Evolutionary conservation across 2,329 filamentous ascomycete species (phyloP), one percentile per base, ranked within the genome.

Genomic region (Colletotrichum sp.): DNA sequence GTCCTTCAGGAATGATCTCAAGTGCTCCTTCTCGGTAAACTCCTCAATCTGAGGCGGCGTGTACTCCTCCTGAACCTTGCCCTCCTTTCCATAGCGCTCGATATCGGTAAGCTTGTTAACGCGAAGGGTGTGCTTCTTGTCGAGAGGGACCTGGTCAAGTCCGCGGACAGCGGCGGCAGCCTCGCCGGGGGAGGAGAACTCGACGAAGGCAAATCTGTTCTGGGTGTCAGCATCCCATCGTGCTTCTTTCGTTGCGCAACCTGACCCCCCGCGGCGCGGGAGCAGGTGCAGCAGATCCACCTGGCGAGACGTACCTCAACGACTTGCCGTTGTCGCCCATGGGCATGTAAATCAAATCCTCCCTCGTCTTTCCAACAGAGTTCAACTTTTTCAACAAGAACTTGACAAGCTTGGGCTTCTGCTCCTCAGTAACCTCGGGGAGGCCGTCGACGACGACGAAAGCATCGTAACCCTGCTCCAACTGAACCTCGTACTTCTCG

Each of bases 91-190:
- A 85, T 95, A 99, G 80, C 97, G 94, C 85, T 99, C 97, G 82
- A 99, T 96, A 84, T 99, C 97, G 81, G 96, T 98, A 81, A 99
- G 91, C 88, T 99, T 99, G 92, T 99, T 99, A 81, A 99, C 96
- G 78, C 94, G 92, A 81, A 99, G 92, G 69, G 92, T 98, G 90
- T 99, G 96, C 88, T 94, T 98, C 92, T 98, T 99, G 89, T 99
- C 97, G 82, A 99, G 94, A 60, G 96, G 92, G 7, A 94, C 93
- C 81, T 92, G 92, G 86, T 99, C 93, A 76, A 99, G 93, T 82
- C 95, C 92, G 85, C 98, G 96, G 81, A 96, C 95, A 72, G 96
- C 97, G 70, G 95, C 95, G 72, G 95, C 90, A 32, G 97, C 97
- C 88, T 99, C 96, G 83, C 94, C 95, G 73, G 97, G 90, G 15